Evolutionary conservation across 495 filamentous ascomycete genomes (phyloP), one percentile per base, ranked within the genome.

Genomic region (Aspergillus asperescens): DNA sequence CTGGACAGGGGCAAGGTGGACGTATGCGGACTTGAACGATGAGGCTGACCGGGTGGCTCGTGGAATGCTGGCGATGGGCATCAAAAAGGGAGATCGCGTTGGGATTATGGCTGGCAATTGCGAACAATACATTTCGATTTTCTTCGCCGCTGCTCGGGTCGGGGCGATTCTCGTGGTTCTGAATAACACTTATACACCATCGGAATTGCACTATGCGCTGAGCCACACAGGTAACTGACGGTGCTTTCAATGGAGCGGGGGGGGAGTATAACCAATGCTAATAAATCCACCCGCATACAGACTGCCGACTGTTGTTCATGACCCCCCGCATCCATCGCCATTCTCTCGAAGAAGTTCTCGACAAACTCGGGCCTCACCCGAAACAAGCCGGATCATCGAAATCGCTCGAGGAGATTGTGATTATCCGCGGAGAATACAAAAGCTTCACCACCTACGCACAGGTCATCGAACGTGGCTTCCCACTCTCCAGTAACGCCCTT

Each of bases 61-160:
- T 48, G 80, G 80, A 5, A 61, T 87, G 57, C 59, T 85, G 15
- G 74, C 75, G 12, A 72, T 79, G 59, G 82, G 83, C 0, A 78
- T 86, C 13, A 70, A 77, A 20, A 77, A 78, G 27, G 82, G 83
- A 10, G 83, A 86, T 60, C 75, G 83, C 2, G 70, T 88, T 16
- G 84, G 81, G 27, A 79, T 88, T 41, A 84, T 87, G 81, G 81
- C 82, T 1, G 84, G 84, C 3, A 87, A 88, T 61, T 86, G 82
- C 61, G 82, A 84, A 57, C 79, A 83, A 63, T 88, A 85, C 57
- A 81, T 82, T 27, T 74, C 81, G 0, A 71, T 87, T 15, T 84
- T 88, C 69, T 88, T 88, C 52, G 83, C 82, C 1, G 81, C 81
- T 24, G 76, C 80, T 2, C 71, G 79, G 13, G 79, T 88, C n/a